phyloP scores from a whole-genome alignment of 2,329 filamentous ascomycete species.

The Parastagonospora avenae region DNA sequence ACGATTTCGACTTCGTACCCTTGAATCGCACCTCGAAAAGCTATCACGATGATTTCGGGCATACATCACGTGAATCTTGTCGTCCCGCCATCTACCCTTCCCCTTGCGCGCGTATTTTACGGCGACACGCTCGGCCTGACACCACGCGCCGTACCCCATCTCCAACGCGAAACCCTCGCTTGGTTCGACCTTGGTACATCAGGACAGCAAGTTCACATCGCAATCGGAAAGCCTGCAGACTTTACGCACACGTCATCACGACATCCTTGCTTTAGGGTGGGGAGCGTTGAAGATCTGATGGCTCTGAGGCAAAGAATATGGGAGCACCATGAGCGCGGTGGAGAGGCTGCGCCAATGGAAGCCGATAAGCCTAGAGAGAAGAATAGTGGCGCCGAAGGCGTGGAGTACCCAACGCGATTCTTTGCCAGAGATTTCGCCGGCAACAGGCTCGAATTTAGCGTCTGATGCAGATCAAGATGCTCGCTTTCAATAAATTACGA shows the following conservation, averaged over 20 bases:
- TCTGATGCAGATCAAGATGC: constrained; percentile 18
- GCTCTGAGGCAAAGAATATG: constrained; percentile 57
- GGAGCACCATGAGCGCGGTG: constrained; percentile 57
- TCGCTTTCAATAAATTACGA: not conserved
- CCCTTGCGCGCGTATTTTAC: constrained; percentile 18
- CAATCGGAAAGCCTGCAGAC: constrained; percentile 48
- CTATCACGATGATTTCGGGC: constrained; percentile 18
- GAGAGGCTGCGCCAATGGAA: constrained; percentile 56
- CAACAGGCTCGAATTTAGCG: constrained; percentile 48
- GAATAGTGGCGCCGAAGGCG: constrained; percentile 52
- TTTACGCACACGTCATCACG: constrained; percentile 45
- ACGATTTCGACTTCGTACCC: too few relatives aligned
- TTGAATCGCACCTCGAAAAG: not conserved
- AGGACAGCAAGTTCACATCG: constrained; percentile 64
- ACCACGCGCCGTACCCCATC: constrained; percentile 57
- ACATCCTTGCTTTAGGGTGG: constrained; percentile 65
- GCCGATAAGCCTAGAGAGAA: constrained; percentile 61
- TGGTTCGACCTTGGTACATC: constrained; percentile 65
- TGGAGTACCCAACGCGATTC: constrained; percentile 66
- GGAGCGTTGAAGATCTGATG: constrained; percentile 54
- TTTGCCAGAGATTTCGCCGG: constrained; percentile 59
- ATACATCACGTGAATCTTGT: constrained; percentile 25
- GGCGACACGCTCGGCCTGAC: constrained; percentile 60
- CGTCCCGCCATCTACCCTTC: constrained; percentile 12
- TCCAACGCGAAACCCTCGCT: constrained; percentile 57